Evolutionary conservation across 208 protist species (phyloP).

Genomic region (Leishmania martiniquensis): DNA sequence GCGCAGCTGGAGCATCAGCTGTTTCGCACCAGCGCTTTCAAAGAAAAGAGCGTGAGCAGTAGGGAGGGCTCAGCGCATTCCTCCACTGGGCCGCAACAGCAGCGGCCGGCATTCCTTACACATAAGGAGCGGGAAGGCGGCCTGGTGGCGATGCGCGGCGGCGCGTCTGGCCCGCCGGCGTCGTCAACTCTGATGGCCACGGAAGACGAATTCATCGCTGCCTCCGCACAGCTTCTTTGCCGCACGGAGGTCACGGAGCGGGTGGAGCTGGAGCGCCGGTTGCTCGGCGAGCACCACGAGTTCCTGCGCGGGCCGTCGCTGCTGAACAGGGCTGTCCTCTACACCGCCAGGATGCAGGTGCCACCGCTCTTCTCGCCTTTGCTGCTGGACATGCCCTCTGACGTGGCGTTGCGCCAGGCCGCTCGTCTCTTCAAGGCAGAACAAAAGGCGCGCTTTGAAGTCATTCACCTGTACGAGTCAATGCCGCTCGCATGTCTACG

Average conservation of each 20-base stretch:
- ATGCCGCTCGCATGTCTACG: slow-evolving; percentile 63
- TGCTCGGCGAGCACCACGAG: slow-evolving; percentile 38
- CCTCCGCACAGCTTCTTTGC: slow-evolving; percentile 60
- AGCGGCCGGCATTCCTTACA: not conserved
- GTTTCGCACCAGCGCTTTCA: not conserved
- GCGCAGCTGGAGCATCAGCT: slow-evolving; percentile 18
- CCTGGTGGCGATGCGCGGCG: not conserved
- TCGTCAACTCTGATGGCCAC: not conserved
- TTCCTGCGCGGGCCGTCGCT: slow-evolving; percentile 33
- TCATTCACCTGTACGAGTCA: slow-evolving; percentile 60
- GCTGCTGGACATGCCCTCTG: slow-evolving; percentile 50
- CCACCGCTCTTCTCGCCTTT: slow-evolving; percentile 64
- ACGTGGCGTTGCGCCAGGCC: slow-evolving; percentile 42
- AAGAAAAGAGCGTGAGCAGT: not conserved
- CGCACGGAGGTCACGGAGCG: slow-evolving; percentile 74
- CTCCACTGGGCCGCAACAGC: not conserved
- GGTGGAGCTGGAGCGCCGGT: slow-evolving; percentile 41
- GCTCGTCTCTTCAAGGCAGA: slow-evolving; percentile 65
- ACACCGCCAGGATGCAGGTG: slow-evolving; percentile 29
- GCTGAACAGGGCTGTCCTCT: slow-evolving; percentile 32
- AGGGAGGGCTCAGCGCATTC: not conserved
- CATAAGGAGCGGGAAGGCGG: not conserved
- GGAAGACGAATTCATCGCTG: slow-evolving; percentile 23
- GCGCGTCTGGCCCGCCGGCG: not conserved
- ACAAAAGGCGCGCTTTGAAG: slow-evolving; percentile 41